A percentile compares a stretch with the other conserved stretches of the same genome.
These are phyloP conservation scores for Neonectria sp. DNA, from an alignment of 2,329 filamentous ascomycete species.

Conservation along the genomic window DNA sequence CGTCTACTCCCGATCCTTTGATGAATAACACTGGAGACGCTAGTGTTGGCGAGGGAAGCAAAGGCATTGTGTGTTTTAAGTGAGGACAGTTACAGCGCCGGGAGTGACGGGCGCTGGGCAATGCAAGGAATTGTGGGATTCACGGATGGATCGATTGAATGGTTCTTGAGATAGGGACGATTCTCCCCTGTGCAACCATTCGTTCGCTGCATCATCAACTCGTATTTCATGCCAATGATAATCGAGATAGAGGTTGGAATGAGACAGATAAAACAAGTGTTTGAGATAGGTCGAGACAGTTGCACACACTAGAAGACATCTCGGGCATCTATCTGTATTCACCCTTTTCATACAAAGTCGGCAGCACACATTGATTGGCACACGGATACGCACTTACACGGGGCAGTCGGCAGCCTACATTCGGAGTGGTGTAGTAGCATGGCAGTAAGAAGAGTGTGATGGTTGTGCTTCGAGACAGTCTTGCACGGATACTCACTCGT, in stretches of 20 bases:
- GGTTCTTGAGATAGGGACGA: not conserved
- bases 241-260: slow-evolving; percentile 11
- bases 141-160: slow-evolving; percentile 3
- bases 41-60: slow-evolving; percentile 8
- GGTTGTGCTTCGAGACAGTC: not conserved
- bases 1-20: not conserved
- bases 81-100: slow-evolving; percentile 7
- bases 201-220: slow-evolving; percentile 8
- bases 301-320: not conserved
- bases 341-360: slow-evolving; percentile 4
- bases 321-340: slow-evolving; percentile 3
- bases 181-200: slow-evolving; percentile 13
- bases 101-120: slow-evolving; percentile 1
- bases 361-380: slow-evolving; percentile 16
- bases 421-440: not conserved
- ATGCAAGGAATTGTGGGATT: slow-evolving; percentile 17
- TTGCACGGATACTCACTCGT: not conserved
- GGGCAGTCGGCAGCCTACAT: slow-evolving; percentile 9
- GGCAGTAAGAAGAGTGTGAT: slow-evolving; percentile 1
- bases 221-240: slow-evolving; percentile 6
- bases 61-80: slow-evolving; percentile 17
- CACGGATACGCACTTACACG: slow-evolving; percentile 20
- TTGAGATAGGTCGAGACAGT: slow-evolving; percentile 10
- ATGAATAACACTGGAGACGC: slow-evolving; percentile 6
- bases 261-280: slow-evolving; percentile 7